Evolutionary conservation across 306 rosid genomes (phyloP), one percentile per base, ranked within the genome.

Genomic region (Quillaja saponaria): DNA sequence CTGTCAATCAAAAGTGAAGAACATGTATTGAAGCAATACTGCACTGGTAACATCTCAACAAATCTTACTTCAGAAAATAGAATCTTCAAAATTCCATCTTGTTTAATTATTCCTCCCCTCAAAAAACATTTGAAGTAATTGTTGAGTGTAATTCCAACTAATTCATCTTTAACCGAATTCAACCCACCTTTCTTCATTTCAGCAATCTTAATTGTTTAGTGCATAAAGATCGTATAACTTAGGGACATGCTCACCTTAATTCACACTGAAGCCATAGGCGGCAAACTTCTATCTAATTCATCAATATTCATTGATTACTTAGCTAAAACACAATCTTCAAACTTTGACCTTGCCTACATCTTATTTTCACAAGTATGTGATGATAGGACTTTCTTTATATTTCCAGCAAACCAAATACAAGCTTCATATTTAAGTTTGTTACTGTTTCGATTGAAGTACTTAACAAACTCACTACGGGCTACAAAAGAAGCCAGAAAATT

Each of bases 401-500:
- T 1, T n/a, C 6, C 38, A 25, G 17, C 31, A 16, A 6, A 45
- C 28, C n/a, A n/a, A n/a, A n/a, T n/a, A n/a, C n/a, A n/a, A n/a
- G n/a, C n/a, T n/a, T n/a, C n/a, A n/a, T n/a, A n/a, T n/a, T n/a
- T n/a, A n/a, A n/a, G n/a, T n/a, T n/a, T n/a, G n/a, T n/a, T n/a
- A n/a, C n/a, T n/a, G n/a, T n/a, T n/a, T n/a, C n/a, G n/a, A n/a
- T n/a, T n/a, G 46, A 38, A 47, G 17, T 47, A 46, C 34, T 35
- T 40, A 4, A 49, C 10, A 10, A 47, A 47, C 47, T 17, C 19
- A 13, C 19, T 40, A 49, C 18, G 19, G 44, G 31, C 33, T 42
- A 19, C 28, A 46, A 45, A 45, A 62, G 19, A 62, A 46, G 17
- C 46, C 11, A n/a, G 13, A 37, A 48, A 61, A 11, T 42, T 46